Evolutionary conservation across 78 protist genomes (phyloP).

Genomic region (Emiliania huxleyi): DNA sequence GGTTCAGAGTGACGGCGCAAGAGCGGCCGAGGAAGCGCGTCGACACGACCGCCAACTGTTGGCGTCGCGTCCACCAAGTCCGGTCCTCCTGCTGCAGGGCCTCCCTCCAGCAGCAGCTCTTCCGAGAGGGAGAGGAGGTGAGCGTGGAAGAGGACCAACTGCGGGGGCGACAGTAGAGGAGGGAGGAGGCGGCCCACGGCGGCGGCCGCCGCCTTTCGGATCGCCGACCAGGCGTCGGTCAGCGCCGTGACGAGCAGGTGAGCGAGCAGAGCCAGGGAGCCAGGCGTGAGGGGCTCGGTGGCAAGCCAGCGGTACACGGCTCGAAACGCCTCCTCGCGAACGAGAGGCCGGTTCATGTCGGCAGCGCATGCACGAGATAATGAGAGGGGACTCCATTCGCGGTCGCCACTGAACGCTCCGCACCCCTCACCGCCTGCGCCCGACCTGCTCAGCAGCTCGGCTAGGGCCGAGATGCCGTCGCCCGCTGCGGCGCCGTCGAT

Average conservation of each 20-base stretch:
- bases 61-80: no score
- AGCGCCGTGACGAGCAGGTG: background rate
- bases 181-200: background rate
- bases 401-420: no score
- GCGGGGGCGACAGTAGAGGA: background rate
- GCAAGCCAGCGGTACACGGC: background rate
- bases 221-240: background rate
- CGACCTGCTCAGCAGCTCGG: no score
- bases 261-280: background rate
- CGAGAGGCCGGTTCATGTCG: background rate
- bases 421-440: no score
- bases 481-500: no score
- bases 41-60: no score
- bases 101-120: no score
- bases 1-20: no score
- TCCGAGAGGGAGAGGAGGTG: background rate
- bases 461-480: no score
- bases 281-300: background rate
- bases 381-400: no score
- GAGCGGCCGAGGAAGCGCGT: no score
- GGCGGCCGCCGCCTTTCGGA: background rate
- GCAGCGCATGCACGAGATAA: background rate
- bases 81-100: no score
- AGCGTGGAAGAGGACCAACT: background rate
- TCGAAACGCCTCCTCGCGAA: conserved; percentile 1